phyloP scores from a whole-genome alignment of 164 flowering plant species.

The Sextonia rubra region DNA sequence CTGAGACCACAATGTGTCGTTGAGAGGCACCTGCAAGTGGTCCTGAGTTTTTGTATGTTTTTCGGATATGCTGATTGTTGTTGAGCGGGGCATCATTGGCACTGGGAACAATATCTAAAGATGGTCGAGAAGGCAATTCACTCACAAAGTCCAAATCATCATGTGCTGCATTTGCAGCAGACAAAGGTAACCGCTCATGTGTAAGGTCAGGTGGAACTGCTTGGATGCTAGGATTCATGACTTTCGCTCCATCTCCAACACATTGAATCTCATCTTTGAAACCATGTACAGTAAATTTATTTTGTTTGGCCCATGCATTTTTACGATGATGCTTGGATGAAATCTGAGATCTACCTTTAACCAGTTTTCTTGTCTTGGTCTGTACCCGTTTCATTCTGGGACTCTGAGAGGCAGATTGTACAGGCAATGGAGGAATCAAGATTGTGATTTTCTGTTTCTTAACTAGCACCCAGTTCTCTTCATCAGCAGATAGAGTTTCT shows the following conservation, averaged over 20 bases:
- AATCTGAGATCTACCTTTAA: conserved; percentile 1
- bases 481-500: conserved; percentile 22
- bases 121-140: conserved; percentile 7
- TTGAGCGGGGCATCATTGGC: not conserved
- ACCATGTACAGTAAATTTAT: conserved; percentile 16
- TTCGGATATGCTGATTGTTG: not conserved
- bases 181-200: conserved; percentile 11
- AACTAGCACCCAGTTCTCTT: conserved; percentile 72
- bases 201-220: conserved; percentile 7
- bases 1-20: conserved; percentile 6
- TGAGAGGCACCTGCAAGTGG: conserved; percentile 3
- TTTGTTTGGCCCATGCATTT: conserved; percentile 21
- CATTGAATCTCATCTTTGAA: conserved; percentile 18
- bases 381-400: conserved; percentile 21
- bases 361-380: conserved; percentile 8
- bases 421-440: conserved; percentile 53
- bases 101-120: conserved; percentile 4
- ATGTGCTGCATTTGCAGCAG: conserved; percentile 5
- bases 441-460: conserved; percentile 84
- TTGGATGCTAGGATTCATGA: not conserved
- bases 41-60: not conserved
- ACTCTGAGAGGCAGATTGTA: conserved; percentile 19
- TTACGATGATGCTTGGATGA: conserved; percentile 8
- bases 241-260: conserved; percentile 7
- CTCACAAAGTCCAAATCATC: conserved; percentile 12